Percentiles rank a stretch among this genome's conserved stretches.
phyloP scores from a whole-genome alignment of 805 yeast species.

The Crinitomyces ghanaensis region DNA sequence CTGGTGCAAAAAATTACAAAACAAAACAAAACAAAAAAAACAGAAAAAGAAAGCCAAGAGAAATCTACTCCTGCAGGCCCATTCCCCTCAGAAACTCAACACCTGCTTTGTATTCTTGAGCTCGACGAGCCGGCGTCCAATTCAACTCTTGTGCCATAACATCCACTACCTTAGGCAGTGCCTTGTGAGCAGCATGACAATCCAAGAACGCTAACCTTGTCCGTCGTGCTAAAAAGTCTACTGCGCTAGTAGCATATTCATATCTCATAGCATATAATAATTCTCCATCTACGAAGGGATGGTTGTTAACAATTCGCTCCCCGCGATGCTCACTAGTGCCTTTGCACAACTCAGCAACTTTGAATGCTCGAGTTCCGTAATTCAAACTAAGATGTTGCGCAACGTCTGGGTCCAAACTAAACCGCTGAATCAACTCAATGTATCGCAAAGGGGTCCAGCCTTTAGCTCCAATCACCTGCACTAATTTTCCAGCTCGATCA shows the following conservation, averaged over 20 bases:
- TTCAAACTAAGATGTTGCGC: constrained; percentile 75
- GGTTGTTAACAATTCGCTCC: constrained; percentile 39
- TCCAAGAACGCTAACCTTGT: constrained; percentile 86
- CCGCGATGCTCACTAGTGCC: constrained; percentile 22
- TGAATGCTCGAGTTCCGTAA: constrained; percentile 76
- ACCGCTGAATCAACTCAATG: constrained; percentile 72
- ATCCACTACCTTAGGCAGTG: constrained; percentile 77
- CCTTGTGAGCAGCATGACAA: constrained; percentile 67
- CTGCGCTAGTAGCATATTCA: constrained; percentile 80
- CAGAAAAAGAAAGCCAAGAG: no score
- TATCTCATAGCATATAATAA: constrained; percentile 66
- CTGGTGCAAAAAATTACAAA: no score
- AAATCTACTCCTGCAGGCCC: constrained; percentile 24
- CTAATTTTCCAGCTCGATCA: constrained; percentile 36
- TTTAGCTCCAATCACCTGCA: constrained; percentile 69
- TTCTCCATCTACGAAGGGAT: constrained; percentile 81
- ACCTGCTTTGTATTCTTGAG: constrained; percentile 32
- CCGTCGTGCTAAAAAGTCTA: constrained; percentile 87
- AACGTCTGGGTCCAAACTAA: constrained; percentile 56
- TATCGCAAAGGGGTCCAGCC: constrained; percentile 62
- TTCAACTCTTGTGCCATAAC: constrained; percentile 69
- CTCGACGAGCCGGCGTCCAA: constrained; percentile 57
- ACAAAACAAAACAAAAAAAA: no score
- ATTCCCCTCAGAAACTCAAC: constrained; percentile 28
- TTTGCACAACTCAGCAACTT: constrained; percentile 48